Conservation (phyloP, 306 rosid species). For the Alnus rubra region DNA sequence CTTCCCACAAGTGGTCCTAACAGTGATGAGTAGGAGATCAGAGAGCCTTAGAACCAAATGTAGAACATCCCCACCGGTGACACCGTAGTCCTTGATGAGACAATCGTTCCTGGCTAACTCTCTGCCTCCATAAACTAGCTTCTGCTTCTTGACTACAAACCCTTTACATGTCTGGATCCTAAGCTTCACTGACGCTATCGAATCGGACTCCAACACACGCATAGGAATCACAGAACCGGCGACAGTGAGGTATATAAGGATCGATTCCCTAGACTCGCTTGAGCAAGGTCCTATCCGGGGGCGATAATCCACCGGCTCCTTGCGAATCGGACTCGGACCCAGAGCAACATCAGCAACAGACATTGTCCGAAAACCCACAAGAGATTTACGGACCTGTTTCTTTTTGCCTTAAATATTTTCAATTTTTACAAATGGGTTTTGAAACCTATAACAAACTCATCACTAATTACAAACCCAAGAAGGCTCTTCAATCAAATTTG, state of each 20-base stretch:
- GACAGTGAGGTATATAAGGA: constrained; percentile 46
- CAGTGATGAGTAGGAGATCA: constrained; percentile 63
- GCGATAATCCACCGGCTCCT: constrained; percentile 40
- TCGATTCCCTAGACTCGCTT: constrained; percentile 52
- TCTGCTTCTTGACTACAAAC: constrained; percentile 52
- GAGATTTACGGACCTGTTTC: constrained; percentile 22
- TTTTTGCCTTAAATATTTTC: not conserved
- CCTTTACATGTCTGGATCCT: constrained; percentile 68
- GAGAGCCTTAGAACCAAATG: constrained; percentile 69
- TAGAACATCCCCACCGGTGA: constrained; percentile 54
- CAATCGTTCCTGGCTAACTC: constrained; percentile 57
- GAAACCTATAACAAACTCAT: too few relatives aligned
- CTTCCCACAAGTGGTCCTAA: constrained; percentile 51
- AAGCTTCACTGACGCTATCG: constrained; percentile 68
- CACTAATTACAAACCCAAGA: constrained; percentile 11
- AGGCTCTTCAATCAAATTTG: constrained; percentile 36
- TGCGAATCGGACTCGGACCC: constrained; percentile 53
- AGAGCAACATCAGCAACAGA: constrained; percentile 55
- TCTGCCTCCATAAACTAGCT: constrained; percentile 59
- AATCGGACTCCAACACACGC: constrained; percentile 67
- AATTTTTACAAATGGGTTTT: too few relatives aligned
- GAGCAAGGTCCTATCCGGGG: constrained; percentile 28
- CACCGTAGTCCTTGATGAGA: constrained; percentile 59
- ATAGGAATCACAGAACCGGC: constrained; percentile 57
- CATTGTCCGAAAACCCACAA: constrained; percentile 42